A percentile compares a stretch with the other conserved stretches of the same genome.
These are phyloP conservation scores for Simmondsia chinensis DNA, from an alignment of 148 eudicot genomes.

Conservation along the genomic window DNA sequence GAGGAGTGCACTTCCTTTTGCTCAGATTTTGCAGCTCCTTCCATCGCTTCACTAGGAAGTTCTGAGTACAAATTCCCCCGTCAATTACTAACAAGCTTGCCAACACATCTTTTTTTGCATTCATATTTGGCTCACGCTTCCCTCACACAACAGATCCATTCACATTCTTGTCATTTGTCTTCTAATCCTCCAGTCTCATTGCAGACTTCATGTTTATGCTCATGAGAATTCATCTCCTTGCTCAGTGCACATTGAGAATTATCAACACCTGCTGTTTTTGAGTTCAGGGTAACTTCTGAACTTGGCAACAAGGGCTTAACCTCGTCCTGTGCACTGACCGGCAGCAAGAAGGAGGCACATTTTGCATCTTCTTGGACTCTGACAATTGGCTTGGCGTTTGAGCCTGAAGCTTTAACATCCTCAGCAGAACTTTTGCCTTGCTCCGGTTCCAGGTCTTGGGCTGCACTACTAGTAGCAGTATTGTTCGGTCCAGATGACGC, in stretches of 20 bases:
- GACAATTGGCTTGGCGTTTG: slow-evolving; percentile 11
- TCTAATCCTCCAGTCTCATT: slow-evolving; percentile 1
- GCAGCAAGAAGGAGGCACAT: slow-evolving; percentile 3
- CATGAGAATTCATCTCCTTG: not conserved
- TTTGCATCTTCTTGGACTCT: slow-evolving; percentile 9
- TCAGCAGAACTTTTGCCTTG: slow-evolving; percentile 2
- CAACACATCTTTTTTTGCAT: slow-evolving; percentile 1
- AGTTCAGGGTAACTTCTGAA: slow-evolving; percentile 5
- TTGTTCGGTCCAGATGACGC: not conserved
- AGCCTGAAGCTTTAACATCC: slow-evolving; percentile 2
- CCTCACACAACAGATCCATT: slow-evolving; percentile 1
- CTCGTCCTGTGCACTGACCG: slow-evolving; percentile 10
- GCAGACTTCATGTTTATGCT: slow-evolving; percentile 2
- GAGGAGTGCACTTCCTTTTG: not conserved
- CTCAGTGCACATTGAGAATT: slow-evolving; percentile 4
- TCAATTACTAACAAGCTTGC: not conserved
- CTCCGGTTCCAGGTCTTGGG: slow-evolving; percentile 4
- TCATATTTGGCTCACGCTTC: slow-evolving; percentile 3
- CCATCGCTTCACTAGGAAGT: slow-evolving; percentile 1
- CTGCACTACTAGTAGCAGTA: slow-evolving; percentile 4
- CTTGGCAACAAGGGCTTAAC: slow-evolving; percentile 5
- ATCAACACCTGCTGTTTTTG: slow-evolving; percentile 9
- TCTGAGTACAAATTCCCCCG: no score
- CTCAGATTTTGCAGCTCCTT: slow-evolving; percentile 3
- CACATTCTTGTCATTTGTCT: slow-evolving; percentile 1